phyloP scores from a whole-genome alignment of 805 yeast genomes.

The Limtongia smithiae region DNA sequence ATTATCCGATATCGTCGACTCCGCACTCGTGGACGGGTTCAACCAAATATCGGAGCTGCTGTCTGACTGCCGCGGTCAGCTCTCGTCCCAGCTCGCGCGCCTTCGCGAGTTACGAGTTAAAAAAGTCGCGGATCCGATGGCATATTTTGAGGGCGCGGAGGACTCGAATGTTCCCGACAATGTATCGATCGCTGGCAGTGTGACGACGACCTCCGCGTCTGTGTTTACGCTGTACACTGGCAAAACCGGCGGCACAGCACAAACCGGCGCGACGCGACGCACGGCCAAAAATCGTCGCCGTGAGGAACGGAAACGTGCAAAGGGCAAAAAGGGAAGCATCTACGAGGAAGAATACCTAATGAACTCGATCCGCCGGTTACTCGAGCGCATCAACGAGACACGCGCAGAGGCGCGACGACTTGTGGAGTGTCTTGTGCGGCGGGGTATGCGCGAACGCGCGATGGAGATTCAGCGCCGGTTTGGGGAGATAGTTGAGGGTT shows the following conservation, averaged over 20 bases:
- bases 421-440: constrained; percentile 71
- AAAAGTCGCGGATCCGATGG: constrained; percentile 79
- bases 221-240: constrained; percentile 96
- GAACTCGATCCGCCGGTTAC: constrained; percentile 78
- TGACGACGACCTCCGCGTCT: constrained; percentile 71
- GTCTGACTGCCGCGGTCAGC: constrained; percentile 90
- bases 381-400: constrained; percentile 75
- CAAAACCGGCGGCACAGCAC: constrained; percentile 91
- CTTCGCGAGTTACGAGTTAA: constrained; percentile 79
- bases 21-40: constrained; percentile 80
- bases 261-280: constrained; percentile 90
- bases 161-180: constrained; percentile 77
- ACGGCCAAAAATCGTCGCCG: constrained; percentile 90
- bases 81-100: constrained; percentile 76
- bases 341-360: constrained; percentile 95
- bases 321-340: constrained; percentile 96
- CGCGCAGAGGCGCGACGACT: constrained; percentile 68
- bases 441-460: constrained; percentile 74
- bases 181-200: constrained; percentile 86
- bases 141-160: constrained; percentile 61
- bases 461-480: constrained; percentile 69
- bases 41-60: constrained; percentile 80
- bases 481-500: constrained; percentile 51
- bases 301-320: constrained; percentile 91
- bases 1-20: constrained; percentile 59